These are phyloP conservation scores for Nepenthes mirabilis DNA, from an alignment of 148 eudicot species.

Conservation along the genomic window DNA sequence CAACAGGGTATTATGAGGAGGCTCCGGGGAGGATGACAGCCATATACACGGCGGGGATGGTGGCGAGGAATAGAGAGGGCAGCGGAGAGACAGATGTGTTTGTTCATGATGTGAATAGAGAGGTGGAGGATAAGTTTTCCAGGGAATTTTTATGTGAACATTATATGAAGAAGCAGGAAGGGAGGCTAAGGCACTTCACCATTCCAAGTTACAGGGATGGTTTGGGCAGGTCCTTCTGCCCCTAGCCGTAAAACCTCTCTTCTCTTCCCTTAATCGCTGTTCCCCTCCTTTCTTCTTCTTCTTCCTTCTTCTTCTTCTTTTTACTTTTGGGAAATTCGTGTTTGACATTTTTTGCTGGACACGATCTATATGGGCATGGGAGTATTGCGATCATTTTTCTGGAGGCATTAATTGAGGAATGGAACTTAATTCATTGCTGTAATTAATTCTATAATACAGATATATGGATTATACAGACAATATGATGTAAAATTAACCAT, in stretches of 20 bases:
- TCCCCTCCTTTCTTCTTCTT: background rate
- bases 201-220: conserved; percentile 65
- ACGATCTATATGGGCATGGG: too few relatives aligned
- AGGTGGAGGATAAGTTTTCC: conserved; percentile 80
- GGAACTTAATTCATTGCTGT: too few relatives aligned
- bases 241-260: conserved; percentile 13
- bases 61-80: conserved; percentile 64
- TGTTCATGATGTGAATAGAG: conserved; percentile 95
- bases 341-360: too few relatives aligned
- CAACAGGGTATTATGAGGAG: conserved; percentile 85
- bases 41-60: conserved; percentile 85
- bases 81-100: conserved; percentile 66
- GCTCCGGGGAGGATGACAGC: conserved; percentile 98
- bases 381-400: too few relatives aligned
- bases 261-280: conserved; percentile 13
- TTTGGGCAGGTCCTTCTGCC: conserved; percentile 61
- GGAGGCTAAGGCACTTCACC: conserved; percentile 79
- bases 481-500: too few relatives aligned
- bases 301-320: background rate
- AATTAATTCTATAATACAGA: too few relatives aligned
- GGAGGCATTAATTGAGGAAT: too few relatives aligned
- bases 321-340: background rate
- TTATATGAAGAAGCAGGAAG: conserved; percentile 80
- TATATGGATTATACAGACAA: too few relatives aligned
- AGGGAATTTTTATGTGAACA: conserved; percentile 74